Percentiles rank a stretch among this genome's conserved stretches.
Conservation (phyloP, 805 yeast species). For the Candida broadrunensis region DNA sequence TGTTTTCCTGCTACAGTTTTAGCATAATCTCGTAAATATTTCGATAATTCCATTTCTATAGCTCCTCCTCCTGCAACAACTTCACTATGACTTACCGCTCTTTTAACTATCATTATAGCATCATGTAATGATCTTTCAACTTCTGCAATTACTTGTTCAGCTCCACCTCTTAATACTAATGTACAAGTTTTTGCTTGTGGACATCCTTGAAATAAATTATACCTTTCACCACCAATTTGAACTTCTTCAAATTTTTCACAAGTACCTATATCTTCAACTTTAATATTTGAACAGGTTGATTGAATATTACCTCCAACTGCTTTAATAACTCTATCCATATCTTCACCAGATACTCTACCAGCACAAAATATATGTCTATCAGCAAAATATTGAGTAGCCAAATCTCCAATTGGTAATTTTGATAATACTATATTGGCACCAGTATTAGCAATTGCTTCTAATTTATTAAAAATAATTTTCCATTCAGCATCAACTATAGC, state of each 20-base stretch:
- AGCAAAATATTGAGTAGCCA: constrained; percentile 98
- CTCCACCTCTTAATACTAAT: constrained; percentile 91
- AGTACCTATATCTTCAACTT: constrained; percentile 72
- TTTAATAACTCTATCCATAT: constrained; percentile 84
- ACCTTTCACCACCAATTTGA: constrained; percentile 95
- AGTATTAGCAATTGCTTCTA: constrained; percentile 74
- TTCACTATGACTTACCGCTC: constrained; percentile 82
- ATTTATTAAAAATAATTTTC: constrained; percentile 85
- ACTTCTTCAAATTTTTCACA: constrained; percentile 86
- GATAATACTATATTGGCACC: constrained; percentile 94
- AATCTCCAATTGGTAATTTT: constrained; percentile 94
- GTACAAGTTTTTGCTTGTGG: constrained; percentile 93
- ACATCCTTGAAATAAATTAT: constrained; percentile 89
- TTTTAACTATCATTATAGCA: constrained; percentile 96
- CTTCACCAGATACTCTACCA: constrained; percentile 87
- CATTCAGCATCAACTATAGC: constrained; percentile 99
- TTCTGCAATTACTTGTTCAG: constrained; percentile 96
- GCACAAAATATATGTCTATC: constrained; percentile 96
- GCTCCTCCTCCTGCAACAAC: constrained; percentile 99
- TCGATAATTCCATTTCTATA: constrained; percentile 94
- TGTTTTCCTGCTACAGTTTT: constrained; percentile 92
- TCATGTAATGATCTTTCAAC: constrained; percentile 97
- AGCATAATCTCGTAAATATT: constrained; percentile 80
- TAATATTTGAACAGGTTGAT: constrained; percentile 67
- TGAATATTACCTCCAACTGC: constrained; percentile 95